Evolutionary conservation across 139 green algal genomes (phyloP).

Genomic region (Chlorella ohadii): DNA sequence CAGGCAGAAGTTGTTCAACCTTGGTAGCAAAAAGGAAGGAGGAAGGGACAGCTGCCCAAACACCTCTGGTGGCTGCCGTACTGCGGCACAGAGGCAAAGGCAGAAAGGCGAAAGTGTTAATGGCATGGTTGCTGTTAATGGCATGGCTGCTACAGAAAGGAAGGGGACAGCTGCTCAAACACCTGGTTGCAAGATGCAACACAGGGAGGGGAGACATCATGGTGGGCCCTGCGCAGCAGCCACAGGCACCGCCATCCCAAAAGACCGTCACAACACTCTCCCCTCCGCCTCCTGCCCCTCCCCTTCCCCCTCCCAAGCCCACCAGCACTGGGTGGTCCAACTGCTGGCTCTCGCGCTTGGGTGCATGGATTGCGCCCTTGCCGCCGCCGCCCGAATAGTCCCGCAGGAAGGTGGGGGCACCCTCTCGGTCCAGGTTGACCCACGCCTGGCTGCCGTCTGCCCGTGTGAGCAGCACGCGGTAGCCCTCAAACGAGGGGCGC

Average conservation of each 20-base stretch:
- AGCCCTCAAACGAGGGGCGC: constrained; percentile 61
- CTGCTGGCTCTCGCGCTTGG: constrained; percentile 36
- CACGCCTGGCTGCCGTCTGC: constrained; percentile 42
- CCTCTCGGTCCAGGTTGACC: constrained; percentile 50
- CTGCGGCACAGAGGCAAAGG: constrained; percentile 4
- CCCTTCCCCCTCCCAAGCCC: too few relatives aligned
- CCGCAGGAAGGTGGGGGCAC: constrained; percentile 39
- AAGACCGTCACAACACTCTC: too few relatives aligned
- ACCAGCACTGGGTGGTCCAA: background rate
- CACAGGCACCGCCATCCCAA: too few relatives aligned
- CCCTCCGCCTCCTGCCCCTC: too few relatives aligned
- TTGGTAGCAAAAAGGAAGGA: too few relatives aligned
- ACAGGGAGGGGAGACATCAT: too few relatives aligned
- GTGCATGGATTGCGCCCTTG: constrained; percentile 35
- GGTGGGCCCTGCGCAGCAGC: too few relatives aligned
- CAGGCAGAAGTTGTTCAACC: too few relatives aligned
- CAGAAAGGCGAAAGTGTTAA: background rate
- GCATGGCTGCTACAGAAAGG: too few relatives aligned
- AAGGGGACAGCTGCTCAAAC: too few relatives aligned
- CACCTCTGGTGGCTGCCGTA: constrained; percentile 74
- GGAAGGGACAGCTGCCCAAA: constrained; percentile 85
- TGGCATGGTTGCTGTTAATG: too few relatives aligned
- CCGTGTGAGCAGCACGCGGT: constrained; percentile 68
- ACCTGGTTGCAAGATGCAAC: too few relatives aligned
- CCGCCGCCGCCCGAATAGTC: constrained; percentile 50